Percentiles rank a stretch among this genome's conserved stretches.
phyloP scores from a whole-genome alignment of 2,329 filamentous ascomycete species.

The Aspergillus thermomutatus region DNA sequence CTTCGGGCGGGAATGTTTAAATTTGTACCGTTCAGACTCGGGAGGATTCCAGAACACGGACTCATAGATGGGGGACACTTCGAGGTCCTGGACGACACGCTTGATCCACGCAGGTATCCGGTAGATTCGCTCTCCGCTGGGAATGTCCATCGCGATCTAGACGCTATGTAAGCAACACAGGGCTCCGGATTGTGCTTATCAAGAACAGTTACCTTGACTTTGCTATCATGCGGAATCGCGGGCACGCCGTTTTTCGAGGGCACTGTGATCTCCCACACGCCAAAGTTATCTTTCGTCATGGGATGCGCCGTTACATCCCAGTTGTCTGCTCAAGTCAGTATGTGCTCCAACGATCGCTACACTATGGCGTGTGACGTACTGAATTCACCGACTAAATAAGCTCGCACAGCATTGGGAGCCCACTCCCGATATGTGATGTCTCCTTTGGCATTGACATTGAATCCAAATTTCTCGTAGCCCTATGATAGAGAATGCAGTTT shows the following conservation, averaged over 20 bases:
- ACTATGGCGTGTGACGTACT: constrained; percentile 54
- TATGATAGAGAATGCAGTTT: constrained; percentile 34
- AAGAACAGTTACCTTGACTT: constrained; percentile 74
- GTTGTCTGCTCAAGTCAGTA: constrained; percentile 57
- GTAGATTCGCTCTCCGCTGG: constrained; percentile 76
- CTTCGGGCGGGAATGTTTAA: constrained; percentile 77
- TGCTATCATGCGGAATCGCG: constrained; percentile 87
- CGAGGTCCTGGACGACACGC: constrained; percentile 90
- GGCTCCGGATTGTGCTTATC: background rate
- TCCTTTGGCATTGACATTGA: constrained; percentile 76
- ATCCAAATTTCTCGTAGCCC: constrained; percentile 83
- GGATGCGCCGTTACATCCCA: constrained; percentile 82
- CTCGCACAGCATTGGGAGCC: constrained; percentile 84
- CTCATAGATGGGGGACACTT: constrained; percentile 87
- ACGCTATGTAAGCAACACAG: background rate
- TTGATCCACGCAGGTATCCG: constrained; percentile 95
- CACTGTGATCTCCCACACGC: constrained; percentile 79
- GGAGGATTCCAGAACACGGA: constrained; percentile 97
- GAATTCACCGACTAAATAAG: constrained; percentile 90
- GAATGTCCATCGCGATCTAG: constrained; percentile 79
- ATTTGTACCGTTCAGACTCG: constrained; percentile 68
- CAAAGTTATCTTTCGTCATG: constrained; percentile 83
- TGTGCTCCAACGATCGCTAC: constrained; percentile 5
- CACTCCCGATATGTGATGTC: constrained; percentile 92
- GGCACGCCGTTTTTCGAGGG: constrained; percentile 70